A percentile compares a stretch with the other conserved stretches of the same genome.
phyloP scores from a whole-genome alignment of 495 filamentous ascomycete species.

The Penicillium macrosclerotiorum region DNA sequence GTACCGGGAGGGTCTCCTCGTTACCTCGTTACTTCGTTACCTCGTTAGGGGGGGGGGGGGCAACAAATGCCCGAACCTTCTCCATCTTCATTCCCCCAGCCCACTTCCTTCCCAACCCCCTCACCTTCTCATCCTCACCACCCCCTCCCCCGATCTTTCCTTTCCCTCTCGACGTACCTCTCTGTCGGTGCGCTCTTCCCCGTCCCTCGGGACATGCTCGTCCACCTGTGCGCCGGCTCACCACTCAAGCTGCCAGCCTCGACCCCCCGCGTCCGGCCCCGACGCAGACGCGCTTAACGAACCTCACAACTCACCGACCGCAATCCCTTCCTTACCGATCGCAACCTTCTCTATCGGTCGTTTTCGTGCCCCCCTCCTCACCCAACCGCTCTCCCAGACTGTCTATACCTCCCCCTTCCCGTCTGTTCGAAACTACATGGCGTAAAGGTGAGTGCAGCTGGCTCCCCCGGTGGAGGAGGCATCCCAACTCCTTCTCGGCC shows the following conservation, averaged over 20 bases:
- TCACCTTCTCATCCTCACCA: constrained; percentile 1
- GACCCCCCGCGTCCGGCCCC: constrained; percentile 19
- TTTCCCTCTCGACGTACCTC: neutral
- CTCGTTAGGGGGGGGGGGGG: constrained; percentile 9
- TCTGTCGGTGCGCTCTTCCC: neutral
- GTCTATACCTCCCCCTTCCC: neutral
- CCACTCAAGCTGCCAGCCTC: constrained; percentile 18
- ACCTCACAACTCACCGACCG: constrained; percentile 1
- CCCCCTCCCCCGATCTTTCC: neutral
- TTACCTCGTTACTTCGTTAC: no score
- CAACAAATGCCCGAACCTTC: constrained; percentile 20
- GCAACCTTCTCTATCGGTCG: neutral
- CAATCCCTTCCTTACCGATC: neutral
- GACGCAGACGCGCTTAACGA: constrained; percentile 11
- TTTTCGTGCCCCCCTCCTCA: constrained; percentile 5
- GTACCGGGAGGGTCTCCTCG: no score
- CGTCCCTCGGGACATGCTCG: no score
- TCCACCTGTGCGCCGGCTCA: constrained; percentile 1
- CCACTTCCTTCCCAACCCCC: constrained; percentile 17
- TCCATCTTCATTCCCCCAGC: constrained; percentile 26
- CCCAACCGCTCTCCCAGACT: neutral
- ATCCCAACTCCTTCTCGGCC: neutral
- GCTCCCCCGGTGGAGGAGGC: neutral
- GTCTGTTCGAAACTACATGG: constrained; percentile 20
- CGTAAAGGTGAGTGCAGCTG: constrained; percentile 21